Evolutionary conservation across 768 basidiomycete species (phyloP).

Genomic region (Chalciporus sphaerocephalus): DNA sequence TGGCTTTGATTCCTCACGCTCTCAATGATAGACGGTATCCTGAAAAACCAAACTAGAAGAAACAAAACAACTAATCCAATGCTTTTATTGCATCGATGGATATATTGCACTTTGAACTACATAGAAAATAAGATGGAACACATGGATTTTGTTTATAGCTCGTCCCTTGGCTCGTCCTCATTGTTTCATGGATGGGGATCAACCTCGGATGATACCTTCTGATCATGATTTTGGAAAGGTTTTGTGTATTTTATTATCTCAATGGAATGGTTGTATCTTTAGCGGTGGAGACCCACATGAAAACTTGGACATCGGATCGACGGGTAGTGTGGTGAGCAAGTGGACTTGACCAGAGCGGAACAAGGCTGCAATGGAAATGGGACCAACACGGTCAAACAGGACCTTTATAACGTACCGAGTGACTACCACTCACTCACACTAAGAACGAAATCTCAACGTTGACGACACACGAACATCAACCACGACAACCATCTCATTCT

Average conservation of each 20-base stretch:
- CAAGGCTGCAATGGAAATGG: slow-evolving; percentile 1
- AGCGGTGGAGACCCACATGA: slow-evolving; percentile 3
- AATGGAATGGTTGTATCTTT: slow-evolving; percentile 21
- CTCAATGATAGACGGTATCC: background rate
- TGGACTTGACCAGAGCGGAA: background rate
- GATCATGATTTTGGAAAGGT: slow-evolving; percentile 1
- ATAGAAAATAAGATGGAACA: slow-evolving; percentile 12
- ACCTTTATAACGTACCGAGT: background rate
- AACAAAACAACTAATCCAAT: slow-evolving; percentile 12
- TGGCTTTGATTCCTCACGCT: slow-evolving; percentile 6
- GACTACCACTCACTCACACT: background rate
- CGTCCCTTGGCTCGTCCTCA: background rate
- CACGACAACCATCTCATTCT: slow-evolving; percentile 4
- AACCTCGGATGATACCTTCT: slow-evolving; percentile 5
- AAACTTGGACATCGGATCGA: background rate
- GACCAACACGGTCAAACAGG: slow-evolving; percentile 25
- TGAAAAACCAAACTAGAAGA: background rate
- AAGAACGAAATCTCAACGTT: slow-evolving; percentile 7
- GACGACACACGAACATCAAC: slow-evolving; percentile 8
- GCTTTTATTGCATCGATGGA: slow-evolving; percentile 13
- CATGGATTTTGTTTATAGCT: slow-evolving; percentile 1
- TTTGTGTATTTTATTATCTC: slow-evolving; percentile 26
- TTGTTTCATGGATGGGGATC: slow-evolving; percentile 13
- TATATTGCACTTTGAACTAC: slow-evolving; percentile 13
- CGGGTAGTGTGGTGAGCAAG: too few relatives aligned